These are phyloP conservation scores for Domatiomyces globalis DNA, from an alignment of 2,329 filamentous ascomycete genomes.

Conservation along the genomic window DNA sequence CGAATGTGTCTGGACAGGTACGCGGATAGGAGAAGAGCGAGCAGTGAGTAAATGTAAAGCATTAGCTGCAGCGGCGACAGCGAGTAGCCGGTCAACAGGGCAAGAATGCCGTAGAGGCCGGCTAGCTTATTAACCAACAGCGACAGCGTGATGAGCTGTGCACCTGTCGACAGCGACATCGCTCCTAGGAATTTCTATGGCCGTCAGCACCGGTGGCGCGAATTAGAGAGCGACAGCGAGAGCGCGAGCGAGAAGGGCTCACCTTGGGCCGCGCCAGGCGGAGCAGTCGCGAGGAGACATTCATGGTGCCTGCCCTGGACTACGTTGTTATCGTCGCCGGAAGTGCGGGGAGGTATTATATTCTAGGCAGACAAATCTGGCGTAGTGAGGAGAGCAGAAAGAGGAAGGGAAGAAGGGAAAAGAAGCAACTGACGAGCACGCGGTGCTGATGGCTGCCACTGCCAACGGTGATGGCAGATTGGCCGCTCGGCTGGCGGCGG, in stretches of 20 bases:
- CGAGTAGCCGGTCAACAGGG: slow-evolving; percentile 71
- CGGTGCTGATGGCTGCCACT: too few species aligned
- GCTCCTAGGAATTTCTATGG: slow-evolving; percentile 67
- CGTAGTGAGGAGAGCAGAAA: neutral
- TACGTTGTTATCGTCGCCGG: too few species aligned
- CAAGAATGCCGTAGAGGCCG: slow-evolving; percentile 78
- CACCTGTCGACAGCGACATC: slow-evolving; percentile 73
- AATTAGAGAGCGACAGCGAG: neutral
- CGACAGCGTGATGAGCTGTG: slow-evolving; percentile 68
- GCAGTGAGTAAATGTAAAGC: slow-evolving; percentile 79
- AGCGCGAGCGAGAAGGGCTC: slow-evolving; percentile 9
- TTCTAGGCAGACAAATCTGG: neutral
- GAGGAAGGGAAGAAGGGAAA: neutral
- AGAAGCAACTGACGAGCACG: too few species aligned
- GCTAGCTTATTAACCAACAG: slow-evolving; percentile 86
- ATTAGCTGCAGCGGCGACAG: slow-evolving; percentile 72
- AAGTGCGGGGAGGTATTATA: neutral
- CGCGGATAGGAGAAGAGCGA: slow-evolving; percentile 52
- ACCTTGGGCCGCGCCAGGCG: slow-evolving; percentile 39
- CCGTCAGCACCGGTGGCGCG: neutral
- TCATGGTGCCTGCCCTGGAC: slow-evolving; percentile 10
- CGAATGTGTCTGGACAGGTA: slow-evolving; percentile 69
- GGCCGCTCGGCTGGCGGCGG: too few species aligned
- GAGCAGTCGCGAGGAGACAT: slow-evolving; percentile 26
- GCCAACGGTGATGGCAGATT: too few species aligned